Conservation (phyloP, 176 grass and related monocot species). For the Sorghum bicolor region Sorghum_bicolor_NCBIv3 NC_012878.2:57301001-57301500, state of each 20-base stretch:
- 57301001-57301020: conserved; percentile 73
- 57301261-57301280: background rate
- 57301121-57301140: background rate
- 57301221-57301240: background rate
- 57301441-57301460: background rate
- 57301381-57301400: conserved; percentile 56
- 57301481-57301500: background rate
- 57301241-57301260: background rate
- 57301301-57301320: background rate
- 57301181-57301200: background rate
- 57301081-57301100: background rate
- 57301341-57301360: background rate
- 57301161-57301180: background rate
- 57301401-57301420: conserved; percentile 40
- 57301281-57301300: background rate
- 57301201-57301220: background rate
- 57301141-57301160: background rate
- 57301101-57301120: background rate
- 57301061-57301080: conserved; percentile 6
- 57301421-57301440: conserved; percentile 44
- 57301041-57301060: conserved; percentile 83
- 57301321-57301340: background rate
- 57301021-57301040: conserved; percentile 93
- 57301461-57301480: conserved; percentile 20
- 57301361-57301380: conserved; percentile 63